Percentiles rank a stretch among this genome's conserved stretches.
Conservation (phyloP, 2,329 filamentous ascomycete species). For the Clonostachys byssicola region DNA sequence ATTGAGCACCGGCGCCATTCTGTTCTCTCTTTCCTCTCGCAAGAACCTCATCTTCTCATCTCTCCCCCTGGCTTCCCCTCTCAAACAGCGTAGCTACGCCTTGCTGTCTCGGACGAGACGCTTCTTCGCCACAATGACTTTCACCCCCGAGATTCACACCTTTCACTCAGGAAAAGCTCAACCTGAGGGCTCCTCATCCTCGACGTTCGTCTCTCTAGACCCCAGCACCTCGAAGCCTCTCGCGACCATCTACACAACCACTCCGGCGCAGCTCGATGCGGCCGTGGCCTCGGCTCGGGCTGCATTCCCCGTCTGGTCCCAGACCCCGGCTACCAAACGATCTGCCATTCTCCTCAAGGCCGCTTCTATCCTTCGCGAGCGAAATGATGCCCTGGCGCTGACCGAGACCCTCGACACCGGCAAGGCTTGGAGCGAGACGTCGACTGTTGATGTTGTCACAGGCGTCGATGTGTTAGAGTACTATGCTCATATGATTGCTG, state of each 20-base stretch:
- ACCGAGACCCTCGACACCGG: conserved; percentile 84
- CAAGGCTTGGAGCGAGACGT: conserved; percentile 82
- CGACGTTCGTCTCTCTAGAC: conserved; percentile 68
- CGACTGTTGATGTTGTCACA: conserved; percentile 76
- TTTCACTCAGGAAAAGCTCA: conserved; percentile 73
- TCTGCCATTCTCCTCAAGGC: conserved; percentile 76
- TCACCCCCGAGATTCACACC: conserved; percentile 46
- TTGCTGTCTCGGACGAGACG: not conserved
- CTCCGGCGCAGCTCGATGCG: conserved; percentile 62
- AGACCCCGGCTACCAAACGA: conserved; percentile 68
- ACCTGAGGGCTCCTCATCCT: conserved; percentile 44
- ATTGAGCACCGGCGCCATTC: too few relatives aligned
- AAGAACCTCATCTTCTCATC: not conserved
- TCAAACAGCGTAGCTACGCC: not conserved
- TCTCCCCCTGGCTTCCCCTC: not conserved
- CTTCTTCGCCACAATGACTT: conserved; percentile 27
- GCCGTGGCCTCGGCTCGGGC: conserved; percentile 66
- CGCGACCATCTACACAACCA: conserved; percentile 69
- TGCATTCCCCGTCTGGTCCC: conserved; percentile 74
- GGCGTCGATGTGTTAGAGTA: conserved; percentile 85
- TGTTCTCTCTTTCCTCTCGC: too few relatives aligned
- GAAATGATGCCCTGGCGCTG: conserved; percentile 75
- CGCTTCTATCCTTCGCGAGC: conserved; percentile 65
- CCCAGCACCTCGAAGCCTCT: conserved; percentile 67
- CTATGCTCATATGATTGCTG: conserved; percentile 76